phyloP scores from a whole-genome alignment of 352 stramenopile genomes.

The Poterioochromonas sp. region DNA sequence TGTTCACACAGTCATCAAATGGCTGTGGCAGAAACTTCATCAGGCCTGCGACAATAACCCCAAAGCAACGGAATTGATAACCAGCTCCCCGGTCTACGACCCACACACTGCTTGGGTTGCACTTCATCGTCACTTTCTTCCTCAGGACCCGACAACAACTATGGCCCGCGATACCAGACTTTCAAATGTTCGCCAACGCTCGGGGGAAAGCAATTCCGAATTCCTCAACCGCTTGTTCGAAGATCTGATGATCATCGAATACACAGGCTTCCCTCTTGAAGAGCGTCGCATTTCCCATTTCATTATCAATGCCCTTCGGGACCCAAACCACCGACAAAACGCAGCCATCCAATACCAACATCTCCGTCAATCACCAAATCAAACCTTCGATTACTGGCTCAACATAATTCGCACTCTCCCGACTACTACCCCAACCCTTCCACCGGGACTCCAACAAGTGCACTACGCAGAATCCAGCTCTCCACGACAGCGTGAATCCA shows the following conservation, averaged over 20 bases:
- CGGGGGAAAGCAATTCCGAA: conserved; percentile 24
- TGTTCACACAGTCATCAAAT: conserved; percentile 21
- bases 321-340: conserved; percentile 24
- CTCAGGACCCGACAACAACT: conserved; percentile 20
- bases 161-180: conserved; percentile 20
- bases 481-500: conserved; percentile 23
- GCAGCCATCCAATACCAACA: conserved; percentile 19
- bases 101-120: conserved; percentile 18
- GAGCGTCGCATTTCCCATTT: conserved; percentile 19
- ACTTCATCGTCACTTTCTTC: conserved; percentile 18
- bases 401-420: conserved; percentile 30
- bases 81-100: conserved; percentile 17
- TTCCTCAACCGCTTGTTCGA: conserved; percentile 16
- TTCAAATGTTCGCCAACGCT: conserved; percentile 23
- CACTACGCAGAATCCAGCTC: conserved; percentile 21
- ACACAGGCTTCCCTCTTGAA: conserved; percentile 24
- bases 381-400: conserved; percentile 28
- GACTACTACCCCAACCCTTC: conserved; percentile 27
- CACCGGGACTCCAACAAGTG: conserved; percentile 23
- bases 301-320: conserved; percentile 13
- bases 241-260: conserved; percentile 20
- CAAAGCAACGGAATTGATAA: conserved; percentile 23
- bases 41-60: conserved; percentile 12
- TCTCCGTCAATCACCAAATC: conserved; percentile 23
- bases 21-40: conserved; percentile 14